Percentiles rank a stretch among this genome's conserved stretches.
phyloP scores from a whole-genome alignment of 805 yeast genomes.

The Kuraishia floccosa region DNA sequence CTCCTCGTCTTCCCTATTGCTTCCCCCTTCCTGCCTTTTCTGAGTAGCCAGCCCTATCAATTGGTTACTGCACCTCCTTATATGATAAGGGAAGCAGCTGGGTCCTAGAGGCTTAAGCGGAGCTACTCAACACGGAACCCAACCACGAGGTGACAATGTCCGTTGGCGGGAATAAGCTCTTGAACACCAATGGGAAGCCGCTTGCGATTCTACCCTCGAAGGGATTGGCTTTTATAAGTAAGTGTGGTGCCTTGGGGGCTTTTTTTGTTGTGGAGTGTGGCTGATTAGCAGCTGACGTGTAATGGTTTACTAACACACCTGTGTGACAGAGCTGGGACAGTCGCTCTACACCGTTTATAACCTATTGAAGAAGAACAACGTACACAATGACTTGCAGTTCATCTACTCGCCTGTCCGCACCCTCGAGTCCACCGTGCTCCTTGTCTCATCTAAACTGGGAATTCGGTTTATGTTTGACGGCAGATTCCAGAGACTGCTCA shows the following conservation, averaged over 20 bases:
- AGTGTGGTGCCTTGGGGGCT: conserved; percentile 1
- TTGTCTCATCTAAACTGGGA: conserved; percentile 10
- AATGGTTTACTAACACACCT: conserved; percentile 1
- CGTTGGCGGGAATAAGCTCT: no score
- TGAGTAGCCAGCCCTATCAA: no score
- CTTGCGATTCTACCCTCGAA: conserved; percentile 12
- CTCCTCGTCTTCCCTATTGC: no score
- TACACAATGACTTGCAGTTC: conserved; percentile 10
- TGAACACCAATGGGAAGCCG: no score
- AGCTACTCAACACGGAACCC: no score
- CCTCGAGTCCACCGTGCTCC: conserved; percentile 6
- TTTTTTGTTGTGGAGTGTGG: no score
- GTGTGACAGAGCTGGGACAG: conserved; percentile 9
- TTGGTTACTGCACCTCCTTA: no score
- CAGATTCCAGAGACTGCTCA: conserved; percentile 11
- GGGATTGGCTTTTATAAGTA: conserved; percentile 13
- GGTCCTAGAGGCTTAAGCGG: no score
- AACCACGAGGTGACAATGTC: no score
- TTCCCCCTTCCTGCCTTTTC: no score
- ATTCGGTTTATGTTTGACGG: conserved; percentile 16
- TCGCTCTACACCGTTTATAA: conserved; percentile 12
- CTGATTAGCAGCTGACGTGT: no score
- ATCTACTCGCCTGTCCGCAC: conserved; percentile 8
- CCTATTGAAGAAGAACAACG: conserved; percentile 6
- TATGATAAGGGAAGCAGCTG: no score